Base-by-base conservation (phyloP, 495 filamentous ascomycete species). In the Evansstolkia leycettana region DNA sequence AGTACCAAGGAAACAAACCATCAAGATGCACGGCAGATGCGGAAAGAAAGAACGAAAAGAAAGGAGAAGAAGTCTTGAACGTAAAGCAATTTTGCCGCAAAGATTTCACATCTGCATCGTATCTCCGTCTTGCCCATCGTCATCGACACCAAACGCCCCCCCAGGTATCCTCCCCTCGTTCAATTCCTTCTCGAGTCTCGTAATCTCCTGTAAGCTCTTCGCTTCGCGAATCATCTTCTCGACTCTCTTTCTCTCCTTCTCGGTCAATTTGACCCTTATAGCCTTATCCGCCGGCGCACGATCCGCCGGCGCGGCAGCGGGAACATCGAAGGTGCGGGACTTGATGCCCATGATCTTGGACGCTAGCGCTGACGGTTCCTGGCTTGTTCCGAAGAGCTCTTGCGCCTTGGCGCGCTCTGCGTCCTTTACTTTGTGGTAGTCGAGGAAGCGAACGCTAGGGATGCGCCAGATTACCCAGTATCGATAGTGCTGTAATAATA, bases 351-450 rank as follows among this genome's bases (percentile, higher is more conserved):
- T 81, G 52, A 94, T 92, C 80, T 88, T 83, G 19, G 75, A 75
- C 24, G 88, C 89, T 13, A 95, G 69, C 10, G 78, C 75, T 0
- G 85, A 83, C 2, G 88, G 90, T 43, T 79, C 73, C 27, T 79
- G 69, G 1, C 52, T 44, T 0, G 77, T 85, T 34, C 90, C 90
- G 51, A 96, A 96, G 1, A 95, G 69, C 52, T 86, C 78, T 24
- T 57, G 65, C 0, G 88, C 86, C 41, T 72, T 67, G 31, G 67
- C 53, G 12, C 88, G 78, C 65, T 99, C 92, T 1, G 65, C 75
- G 31, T 88, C 74, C 52, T 84, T 92, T 19, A 96, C 84, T 60
- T 90, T 92, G 36, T 76, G 72, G 56, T 86, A 95, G 62, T 99
- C 92, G 30, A 99, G 69, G 65, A 94, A 94, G 24, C 88, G 80